Evolutionary conservation across 306 rosid species (phyloP).

Genomic region (Cucumis melo): DNA sequence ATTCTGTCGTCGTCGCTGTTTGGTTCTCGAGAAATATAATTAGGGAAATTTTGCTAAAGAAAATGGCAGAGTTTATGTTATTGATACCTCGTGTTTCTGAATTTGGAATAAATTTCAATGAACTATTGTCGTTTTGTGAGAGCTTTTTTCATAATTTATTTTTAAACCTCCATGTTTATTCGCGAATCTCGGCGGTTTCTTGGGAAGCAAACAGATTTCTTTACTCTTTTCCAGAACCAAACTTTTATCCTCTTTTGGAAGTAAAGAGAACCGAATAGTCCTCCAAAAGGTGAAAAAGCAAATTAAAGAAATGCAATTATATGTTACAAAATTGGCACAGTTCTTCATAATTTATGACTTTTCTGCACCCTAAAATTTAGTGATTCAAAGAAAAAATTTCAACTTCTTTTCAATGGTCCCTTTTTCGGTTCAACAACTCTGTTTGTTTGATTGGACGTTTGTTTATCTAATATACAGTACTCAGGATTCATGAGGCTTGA

Average conservation of each 20-base stretch:
- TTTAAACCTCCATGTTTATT: neutral
- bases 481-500: neutral
- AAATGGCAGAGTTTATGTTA: neutral
- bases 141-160: neutral
- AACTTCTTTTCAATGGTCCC: neutral
- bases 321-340: neutral
- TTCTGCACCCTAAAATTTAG: neutral
- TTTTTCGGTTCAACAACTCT: neutral
- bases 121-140: neutral
- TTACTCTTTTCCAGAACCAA: neutral
- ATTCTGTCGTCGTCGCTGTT: neutral
- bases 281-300: neutral
- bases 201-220: slow-evolving; percentile 1
- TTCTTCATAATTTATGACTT: neutral
- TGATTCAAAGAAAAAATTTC: neutral
- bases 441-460: neutral
- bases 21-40: neutral
- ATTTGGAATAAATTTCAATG: neutral
- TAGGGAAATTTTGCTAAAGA: neutral
- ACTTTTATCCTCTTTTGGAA: neutral
- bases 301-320: neutral
- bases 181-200: neutral
- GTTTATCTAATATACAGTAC: neutral
- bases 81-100: neutral
- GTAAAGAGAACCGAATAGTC: neutral